These are phyloP conservation scores for Suillus subaureus DNA, from an alignment of 768 basidiomycete genomes.

Conservation along the genomic window DNA sequence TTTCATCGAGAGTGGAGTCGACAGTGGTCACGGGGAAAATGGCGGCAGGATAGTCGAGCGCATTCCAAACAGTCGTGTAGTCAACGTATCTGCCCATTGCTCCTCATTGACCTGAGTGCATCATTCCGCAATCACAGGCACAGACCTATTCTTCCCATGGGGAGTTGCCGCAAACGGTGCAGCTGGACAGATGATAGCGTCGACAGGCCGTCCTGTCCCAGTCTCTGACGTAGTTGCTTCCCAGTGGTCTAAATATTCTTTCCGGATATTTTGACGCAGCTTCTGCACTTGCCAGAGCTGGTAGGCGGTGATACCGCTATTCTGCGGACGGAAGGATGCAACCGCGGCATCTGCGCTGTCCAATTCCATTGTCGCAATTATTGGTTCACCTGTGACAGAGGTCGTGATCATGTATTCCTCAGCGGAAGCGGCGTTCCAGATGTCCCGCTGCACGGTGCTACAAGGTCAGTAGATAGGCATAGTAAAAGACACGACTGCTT, in stretches of 20 bases:
- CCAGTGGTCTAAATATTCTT: slow-evolving; percentile 66
- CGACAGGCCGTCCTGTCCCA: slow-evolving; percentile 71
- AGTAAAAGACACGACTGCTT: slow-evolving; percentile 26
- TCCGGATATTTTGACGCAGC: slow-evolving; percentile 43
- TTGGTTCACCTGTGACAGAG: slow-evolving; percentile 52
- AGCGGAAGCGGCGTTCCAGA: slow-evolving; percentile 49
- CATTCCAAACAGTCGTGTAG: slow-evolving; percentile 68
- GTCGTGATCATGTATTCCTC: slow-evolving; percentile 47
- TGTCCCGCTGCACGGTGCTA: slow-evolving; percentile 30
- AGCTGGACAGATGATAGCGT: slow-evolving; percentile 70
- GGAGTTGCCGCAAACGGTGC: slow-evolving; percentile 64
- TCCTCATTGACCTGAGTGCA: slow-evolving; percentile 7
- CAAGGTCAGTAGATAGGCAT: not conserved
- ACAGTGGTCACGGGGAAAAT: slow-evolving; percentile 68
- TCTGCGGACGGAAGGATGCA: slow-evolving; percentile 30
- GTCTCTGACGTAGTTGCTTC: slow-evolving; percentile 51
- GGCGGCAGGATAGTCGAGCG: slow-evolving; percentile 62
- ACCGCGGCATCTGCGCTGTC: slow-evolving; percentile 25
- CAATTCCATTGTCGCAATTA: slow-evolving; percentile 49
- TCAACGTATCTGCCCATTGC: slow-evolving; percentile 38
- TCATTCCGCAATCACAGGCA: slow-evolving; percentile 10
- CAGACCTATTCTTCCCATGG: slow-evolving; percentile 60
- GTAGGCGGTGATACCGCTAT: slow-evolving; percentile 49
- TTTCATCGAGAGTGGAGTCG: slow-evolving; percentile 53
- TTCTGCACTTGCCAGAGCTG: slow-evolving; percentile 73